These are phyloP conservation scores for Colletotrichum australisinense DNA, from an alignment of 2,329 filamentous ascomycete species.

Conservation along the genomic window DNA sequence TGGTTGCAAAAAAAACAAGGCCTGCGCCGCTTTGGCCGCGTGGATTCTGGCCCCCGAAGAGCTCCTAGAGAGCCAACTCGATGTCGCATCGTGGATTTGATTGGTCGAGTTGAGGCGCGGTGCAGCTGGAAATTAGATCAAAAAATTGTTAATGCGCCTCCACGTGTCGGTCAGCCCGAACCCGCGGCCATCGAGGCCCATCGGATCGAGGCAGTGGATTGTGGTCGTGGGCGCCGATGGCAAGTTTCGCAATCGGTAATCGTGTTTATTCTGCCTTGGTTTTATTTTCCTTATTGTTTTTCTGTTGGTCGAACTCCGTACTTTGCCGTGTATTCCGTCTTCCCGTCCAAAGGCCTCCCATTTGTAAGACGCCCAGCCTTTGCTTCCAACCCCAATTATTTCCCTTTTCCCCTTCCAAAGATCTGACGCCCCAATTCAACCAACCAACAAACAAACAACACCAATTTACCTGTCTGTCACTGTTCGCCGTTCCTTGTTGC, in stretches of 20 bases:
- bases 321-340: not conserved
- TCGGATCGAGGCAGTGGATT: not conserved
- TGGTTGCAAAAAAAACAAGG: not conserved
- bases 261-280: not conserved
- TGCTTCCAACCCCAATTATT: not conserved
- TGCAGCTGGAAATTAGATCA: not conserved
- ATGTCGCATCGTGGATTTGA: not conserved
- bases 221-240: not conserved
- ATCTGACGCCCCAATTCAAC: not conserved
- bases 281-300: not conserved
- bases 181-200: not conserved
- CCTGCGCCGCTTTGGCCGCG: constrained; percentile 3
- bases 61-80: not conserved
- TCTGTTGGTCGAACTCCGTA: not conserved
- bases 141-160: constrained; percentile 1
- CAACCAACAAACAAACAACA: not conserved
- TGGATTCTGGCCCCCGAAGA: not conserved
- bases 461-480: not conserved
- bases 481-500: not conserved
- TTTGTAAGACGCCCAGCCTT: not conserved
- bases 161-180: constrained; percentile 4
- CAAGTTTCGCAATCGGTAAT: not conserved
- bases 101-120: not conserved
- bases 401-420: not conserved
- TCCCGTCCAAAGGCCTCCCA: not conserved